Percentiles rank a stretch among this genome's conserved stretches.
Evolutionary conservation across 495 filamentous ascomycete species (phyloP).

Genomic region (Penicillium subrubescens): DNA sequence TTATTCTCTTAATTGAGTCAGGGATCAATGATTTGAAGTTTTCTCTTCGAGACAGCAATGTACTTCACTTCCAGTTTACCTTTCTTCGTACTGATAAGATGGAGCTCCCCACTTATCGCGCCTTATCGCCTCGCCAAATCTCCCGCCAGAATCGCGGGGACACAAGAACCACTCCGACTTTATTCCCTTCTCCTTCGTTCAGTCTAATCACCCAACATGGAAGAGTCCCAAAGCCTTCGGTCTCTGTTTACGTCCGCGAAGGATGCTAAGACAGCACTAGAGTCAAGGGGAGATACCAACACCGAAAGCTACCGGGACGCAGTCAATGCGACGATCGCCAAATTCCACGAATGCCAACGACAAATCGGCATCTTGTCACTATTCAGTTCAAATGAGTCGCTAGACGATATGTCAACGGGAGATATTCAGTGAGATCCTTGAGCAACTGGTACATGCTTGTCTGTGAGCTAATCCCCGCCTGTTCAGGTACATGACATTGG

Average conservation of each 20-base stretch:
- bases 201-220: slow-evolving; percentile 43
- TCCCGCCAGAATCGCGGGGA: slow-evolving; percentile 27
- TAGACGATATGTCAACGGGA: slow-evolving; percentile 86
- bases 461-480: slow-evolving; percentile 19
- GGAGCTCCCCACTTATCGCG: slow-evolving; percentile 13
- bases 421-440: slow-evolving; percentile 67
- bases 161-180: not conserved
- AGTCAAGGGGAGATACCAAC: slow-evolving; percentile 52
- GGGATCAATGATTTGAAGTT: not conserved
- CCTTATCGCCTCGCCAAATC: slow-evolving; percentile 29
- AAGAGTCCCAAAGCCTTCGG: slow-evolving; percentile 61
- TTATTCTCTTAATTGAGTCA: not conserved
- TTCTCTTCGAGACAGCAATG: not conserved
- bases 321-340: slow-evolving; percentile 63
- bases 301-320: slow-evolving; percentile 65
- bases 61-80: not conserved
- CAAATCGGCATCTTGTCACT: slow-evolving; percentile 71
- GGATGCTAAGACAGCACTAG: slow-evolving; percentile 50
- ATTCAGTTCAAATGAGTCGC: slow-evolving; percentile 86
- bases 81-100: slow-evolving; percentile 6
- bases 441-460: slow-evolving; percentile 30
- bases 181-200: not conserved
- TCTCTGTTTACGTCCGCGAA: slow-evolving; percentile 60
- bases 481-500: slow-evolving; percentile 66
- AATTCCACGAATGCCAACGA: slow-evolving; percentile 71